A percentile compares a stretch with the other conserved stretches of the same genome.
Evolutionary conservation across 148 eudicot genomes (phyloP).

Genomic region (Arbutus unedo): DNA sequence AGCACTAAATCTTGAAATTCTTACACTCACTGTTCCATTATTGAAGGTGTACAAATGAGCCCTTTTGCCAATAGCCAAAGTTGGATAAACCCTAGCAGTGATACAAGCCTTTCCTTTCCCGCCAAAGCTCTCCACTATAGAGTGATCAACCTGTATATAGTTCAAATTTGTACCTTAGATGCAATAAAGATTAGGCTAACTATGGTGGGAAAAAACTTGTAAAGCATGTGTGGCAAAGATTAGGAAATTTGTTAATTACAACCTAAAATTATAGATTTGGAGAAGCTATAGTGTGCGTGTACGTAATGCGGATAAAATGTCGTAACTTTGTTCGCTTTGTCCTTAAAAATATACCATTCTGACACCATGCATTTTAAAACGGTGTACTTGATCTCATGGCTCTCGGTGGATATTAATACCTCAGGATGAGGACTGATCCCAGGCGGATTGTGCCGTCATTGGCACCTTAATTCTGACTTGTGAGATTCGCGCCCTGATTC

Average conservation of each 20-base stretch:
- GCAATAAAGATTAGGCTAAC: not conserved
- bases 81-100: slow-evolving; percentile 66
- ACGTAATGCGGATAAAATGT: too few relatives aligned
- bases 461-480: too few relatives aligned
- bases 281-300: not conserved
- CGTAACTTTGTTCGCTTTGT: too few relatives aligned
- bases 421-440: too few relatives aligned
- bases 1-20: slow-evolving; percentile 38
- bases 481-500: too few relatives aligned
- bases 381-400: too few relatives aligned
- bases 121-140: slow-evolving; percentile 65
- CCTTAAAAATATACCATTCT: too few relatives aligned
- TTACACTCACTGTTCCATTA: slow-evolving; percentile 42
- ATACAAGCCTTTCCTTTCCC: slow-evolving; percentile 54
- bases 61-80: slow-evolving; percentile 31
- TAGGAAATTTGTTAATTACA: not conserved
- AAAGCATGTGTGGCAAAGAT: not conserved
- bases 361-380: too few relatives aligned
- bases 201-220: not conserved
- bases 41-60: slow-evolving; percentile 54
- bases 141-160: slow-evolving; percentile 56
- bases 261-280: not conserved
- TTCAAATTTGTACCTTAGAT: not conserved
- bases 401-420: too few relatives aligned
- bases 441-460: too few relatives aligned